phyloP scores from a whole-genome alignment of 768 basidiomycete species.

The Mycena vulgaris region DNA sequence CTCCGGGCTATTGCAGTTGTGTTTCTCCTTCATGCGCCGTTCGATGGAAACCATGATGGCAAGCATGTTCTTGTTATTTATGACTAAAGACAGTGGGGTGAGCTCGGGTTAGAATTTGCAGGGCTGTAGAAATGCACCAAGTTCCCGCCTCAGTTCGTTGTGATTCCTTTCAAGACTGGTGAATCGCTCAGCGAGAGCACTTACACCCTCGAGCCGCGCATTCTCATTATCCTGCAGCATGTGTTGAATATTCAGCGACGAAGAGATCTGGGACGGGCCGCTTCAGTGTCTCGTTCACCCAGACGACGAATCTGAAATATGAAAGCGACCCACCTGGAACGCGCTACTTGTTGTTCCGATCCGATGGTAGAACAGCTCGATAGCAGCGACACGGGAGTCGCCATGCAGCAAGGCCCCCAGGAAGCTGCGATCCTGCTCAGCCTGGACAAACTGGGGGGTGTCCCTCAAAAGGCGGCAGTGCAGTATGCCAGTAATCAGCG shows the following conservation, averaged over 20 bases:
- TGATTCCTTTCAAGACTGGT: not conserved
- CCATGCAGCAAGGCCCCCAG: not conserved
- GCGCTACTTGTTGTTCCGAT: not conserved
- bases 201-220: not conserved
- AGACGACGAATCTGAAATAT: slow-evolving; percentile 1
- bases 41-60: slow-evolving; percentile 26
- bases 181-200: not conserved
- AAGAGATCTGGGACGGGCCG: slow-evolving; percentile 4
- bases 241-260: slow-evolving; percentile 13
- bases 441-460: slow-evolving; percentile 3
- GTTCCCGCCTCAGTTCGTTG: slow-evolving; percentile 5
- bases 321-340: slow-evolving; percentile 12
- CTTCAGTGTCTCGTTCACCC: slow-evolving; percentile 10
- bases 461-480: slow-evolving; percentile 1
- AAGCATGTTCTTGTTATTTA: slow-evolving; percentile 10
- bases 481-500: not conserved
- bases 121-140: not conserved
- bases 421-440: slow-evolving; percentile 6
- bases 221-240: slow-evolving; percentile 3
- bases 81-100: not conserved
- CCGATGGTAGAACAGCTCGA: slow-evolving; percentile 10
- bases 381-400: not conserved
- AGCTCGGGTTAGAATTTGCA: not conserved
- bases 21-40: not conserved
- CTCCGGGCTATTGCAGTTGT: not conserved